Base-by-base conservation (phyloP, 1,284 basidiomycete species). In the Irpex lacteus region DNA sequence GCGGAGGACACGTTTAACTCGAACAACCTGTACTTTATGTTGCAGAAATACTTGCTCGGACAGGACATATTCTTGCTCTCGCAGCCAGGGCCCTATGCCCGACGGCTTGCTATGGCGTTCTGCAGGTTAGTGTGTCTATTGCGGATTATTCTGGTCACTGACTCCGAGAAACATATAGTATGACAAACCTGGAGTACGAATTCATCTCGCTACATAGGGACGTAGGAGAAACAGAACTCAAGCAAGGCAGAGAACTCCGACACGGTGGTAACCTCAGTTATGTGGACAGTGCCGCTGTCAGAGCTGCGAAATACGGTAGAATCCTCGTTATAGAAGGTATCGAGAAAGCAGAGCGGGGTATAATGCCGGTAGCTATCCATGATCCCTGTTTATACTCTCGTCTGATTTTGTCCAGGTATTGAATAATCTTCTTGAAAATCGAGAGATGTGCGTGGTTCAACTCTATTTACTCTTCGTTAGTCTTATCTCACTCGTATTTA, bases 221-320 rank as follows among this genome's bases (percentile, higher is more conserved):
- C 71, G 82, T 88, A 3, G 86, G 87, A n/a, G 87, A 89, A 71
- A 88, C 87, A 1, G 87, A 88, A 68, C 74, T 89, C 56, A 88
- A 88, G 72, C 87, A 89, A 80, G 87, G 87, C 57, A 75, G 87
- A 65, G 87, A 89, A 70, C 88, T 89, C 53, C 75, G 82, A 52
- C 73, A 76, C 13, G 86, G 85, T 34, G 86, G 87, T 37, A 86
- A 83, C 64, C 76, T 89, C 2, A 80, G 84, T 13, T 88, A 88
- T 67, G 83, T 87, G 15, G 87, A 89, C 68, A 88, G 86, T 69
- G 81, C 86, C 7, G 84, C 87, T 0, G 87, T 89, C 0, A 81
- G 80, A 55, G 87, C 87, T 2, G 87, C 85, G n/a, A 89, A 88
- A 69, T 76, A 84, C 66, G 87, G 87, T 4, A 81, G 87, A 2